phyloP scores from a whole-genome alignment of 2,329 filamentous ascomycete genomes.

The Fusarium sarcochroum region DNA sequence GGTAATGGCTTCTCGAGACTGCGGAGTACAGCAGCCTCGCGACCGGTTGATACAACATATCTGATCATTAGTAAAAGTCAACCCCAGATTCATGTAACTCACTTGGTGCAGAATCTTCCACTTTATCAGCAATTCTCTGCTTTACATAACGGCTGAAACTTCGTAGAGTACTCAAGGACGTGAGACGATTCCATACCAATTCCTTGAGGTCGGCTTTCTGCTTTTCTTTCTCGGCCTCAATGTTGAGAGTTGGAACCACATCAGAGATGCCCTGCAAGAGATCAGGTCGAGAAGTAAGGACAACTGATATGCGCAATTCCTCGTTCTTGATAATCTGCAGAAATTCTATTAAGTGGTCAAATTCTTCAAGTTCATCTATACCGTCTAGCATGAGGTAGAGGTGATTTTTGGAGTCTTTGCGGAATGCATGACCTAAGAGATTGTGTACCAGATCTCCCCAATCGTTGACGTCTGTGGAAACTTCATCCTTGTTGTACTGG shows the following conservation, averaged over 20 bases:
- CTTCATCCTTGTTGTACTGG: slow-evolving; percentile 46
- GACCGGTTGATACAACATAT: slow-evolving; percentile 53
- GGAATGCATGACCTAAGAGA: slow-evolving; percentile 46
- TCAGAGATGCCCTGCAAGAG: slow-evolving; percentile 15
- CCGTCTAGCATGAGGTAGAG: slow-evolving; percentile 53
- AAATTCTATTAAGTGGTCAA: slow-evolving; percentile 39
- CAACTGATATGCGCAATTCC: slow-evolving; percentile 46
- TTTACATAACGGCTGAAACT: slow-evolving; percentile 50
- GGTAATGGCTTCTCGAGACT: slow-evolving; percentile 48
- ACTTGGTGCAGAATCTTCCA: slow-evolving; percentile 52
- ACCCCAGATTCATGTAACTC: slow-evolving; percentile 5
- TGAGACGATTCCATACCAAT: slow-evolving; percentile 48
- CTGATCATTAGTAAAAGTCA: slow-evolving; percentile 22
- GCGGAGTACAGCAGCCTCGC: slow-evolving; percentile 52
- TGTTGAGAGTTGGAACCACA: slow-evolving; percentile 22
- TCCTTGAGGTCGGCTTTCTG: slow-evolving; percentile 48
- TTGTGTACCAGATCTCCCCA: slow-evolving; percentile 42
- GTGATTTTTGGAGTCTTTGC: slow-evolving; percentile 33
- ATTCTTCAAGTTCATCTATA: slow-evolving; percentile 49
- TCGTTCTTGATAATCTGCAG: slow-evolving; percentile 44
- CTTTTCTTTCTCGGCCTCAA: slow-evolving; percentile 48
- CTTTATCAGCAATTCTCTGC: slow-evolving; percentile 49
- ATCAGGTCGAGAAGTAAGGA: slow-evolving; percentile 44
- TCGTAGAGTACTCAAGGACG: slow-evolving; percentile 42
- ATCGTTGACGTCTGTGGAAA: slow-evolving; percentile 10